Percentiles rank a stretch among this genome's conserved stretches.
phyloP scores from a whole-genome alignment of 345 rosid species.

The Salix suchowensis region DNA sequence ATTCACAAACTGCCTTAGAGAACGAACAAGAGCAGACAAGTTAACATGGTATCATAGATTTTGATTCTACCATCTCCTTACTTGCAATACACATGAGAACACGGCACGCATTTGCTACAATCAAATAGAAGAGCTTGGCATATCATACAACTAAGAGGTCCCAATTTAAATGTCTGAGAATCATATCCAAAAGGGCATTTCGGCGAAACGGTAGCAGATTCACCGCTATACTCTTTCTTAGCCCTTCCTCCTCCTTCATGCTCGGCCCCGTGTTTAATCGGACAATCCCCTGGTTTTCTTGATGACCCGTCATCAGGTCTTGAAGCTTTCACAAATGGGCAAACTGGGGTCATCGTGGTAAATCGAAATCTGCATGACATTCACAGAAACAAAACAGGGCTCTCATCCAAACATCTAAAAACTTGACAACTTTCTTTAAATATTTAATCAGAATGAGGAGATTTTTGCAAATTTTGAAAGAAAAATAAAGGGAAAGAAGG shows the following conservation, averaged over 20 bases:
- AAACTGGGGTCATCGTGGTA: constrained; percentile 57
- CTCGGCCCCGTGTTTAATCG: constrained; percentile 29
- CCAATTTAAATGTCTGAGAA: constrained; percentile 83
- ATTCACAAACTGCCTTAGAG: background rate
- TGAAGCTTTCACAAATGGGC: constrained; percentile 71
- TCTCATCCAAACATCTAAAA: background rate
- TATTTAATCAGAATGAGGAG: background rate
- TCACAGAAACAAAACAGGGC: background rate
- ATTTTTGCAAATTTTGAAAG: background rate
- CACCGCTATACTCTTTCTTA: constrained; percentile 33
- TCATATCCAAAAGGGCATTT: constrained; percentile 95
- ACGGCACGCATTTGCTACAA: constrained; percentile 76
- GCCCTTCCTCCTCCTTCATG: constrained; percentile 20
- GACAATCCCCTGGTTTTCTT: constrained; percentile 23
- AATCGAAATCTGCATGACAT: constrained; percentile 11
- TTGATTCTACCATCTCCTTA: constrained; percentile 23
- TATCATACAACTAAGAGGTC: constrained; percentile 89
- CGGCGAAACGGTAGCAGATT: constrained; percentile 44
- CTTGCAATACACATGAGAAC: constrained; percentile 89
- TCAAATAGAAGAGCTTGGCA: constrained; percentile 88
- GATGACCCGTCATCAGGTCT: constrained; percentile 53
- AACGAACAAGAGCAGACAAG: constrained; percentile 4
- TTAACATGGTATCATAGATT: background rate
- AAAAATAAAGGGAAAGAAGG: background rate
- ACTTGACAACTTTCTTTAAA: background rate